phyloP scores from a whole-genome alignment of 2,329 filamentous ascomycete genomes.

The Aureobasidium sp. region DNA sequence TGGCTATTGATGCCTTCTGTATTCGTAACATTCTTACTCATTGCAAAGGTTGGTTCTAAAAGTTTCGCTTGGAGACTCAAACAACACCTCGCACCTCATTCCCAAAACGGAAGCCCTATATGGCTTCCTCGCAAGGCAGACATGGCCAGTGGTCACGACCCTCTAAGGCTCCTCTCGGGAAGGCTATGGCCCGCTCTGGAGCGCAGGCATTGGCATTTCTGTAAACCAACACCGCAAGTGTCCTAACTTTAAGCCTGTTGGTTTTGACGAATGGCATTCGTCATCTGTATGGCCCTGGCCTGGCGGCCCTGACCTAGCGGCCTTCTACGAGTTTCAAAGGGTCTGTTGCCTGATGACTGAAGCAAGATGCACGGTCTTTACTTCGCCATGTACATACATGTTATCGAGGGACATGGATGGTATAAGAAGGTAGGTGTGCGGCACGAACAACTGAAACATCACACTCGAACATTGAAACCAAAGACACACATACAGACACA shows the following conservation, averaged over 20 bases:
- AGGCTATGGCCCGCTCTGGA: conserved; percentile 1
- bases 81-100: conserved; percentile 1
- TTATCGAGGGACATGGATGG: neutral
- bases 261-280: conserved; percentile 3
- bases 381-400: conserved; percentile 1
- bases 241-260: conserved; percentile 12
- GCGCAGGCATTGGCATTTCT: conserved; percentile 6
- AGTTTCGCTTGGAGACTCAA: neutral
- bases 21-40: neutral
- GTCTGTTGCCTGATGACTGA: conserved; percentile 12
- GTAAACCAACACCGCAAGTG: conserved; percentile 11
- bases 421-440: conserved; percentile 8
- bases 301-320: conserved; percentile 7
- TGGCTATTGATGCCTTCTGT: neutral
- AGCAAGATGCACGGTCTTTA: conserved; percentile 8
- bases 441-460: conserved; percentile 3
- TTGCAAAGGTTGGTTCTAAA: neutral
- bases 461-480: neutral
- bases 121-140: conserved; percentile 1
- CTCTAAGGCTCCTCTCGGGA: neutral
- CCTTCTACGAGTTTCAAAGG: neutral
- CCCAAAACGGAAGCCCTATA: neutral
- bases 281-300: conserved; percentile 2
- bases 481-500: neutral
- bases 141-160: conserved; percentile 1